Conservation (phyloP, 106 monocot genomes). For the Acorus calamus region DNA sequence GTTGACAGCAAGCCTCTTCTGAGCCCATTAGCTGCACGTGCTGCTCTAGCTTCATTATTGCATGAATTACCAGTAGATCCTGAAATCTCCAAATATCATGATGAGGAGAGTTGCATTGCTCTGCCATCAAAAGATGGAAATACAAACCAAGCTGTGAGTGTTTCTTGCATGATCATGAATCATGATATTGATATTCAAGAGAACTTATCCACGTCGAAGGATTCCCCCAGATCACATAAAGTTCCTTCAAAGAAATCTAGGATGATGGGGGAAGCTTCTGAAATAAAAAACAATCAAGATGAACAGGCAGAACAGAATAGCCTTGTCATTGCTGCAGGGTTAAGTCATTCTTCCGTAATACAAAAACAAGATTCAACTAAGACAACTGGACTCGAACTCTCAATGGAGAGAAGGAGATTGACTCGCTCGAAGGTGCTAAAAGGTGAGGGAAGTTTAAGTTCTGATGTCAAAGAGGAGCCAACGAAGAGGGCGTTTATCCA, state of each 20-base stretch:
- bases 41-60: conserved; percentile 49
- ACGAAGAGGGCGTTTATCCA: too few relatives aligned
- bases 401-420: neutral
- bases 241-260: neutral
- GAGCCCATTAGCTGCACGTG: conserved; percentile 54
- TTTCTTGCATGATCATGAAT: neutral
- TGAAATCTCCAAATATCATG: conserved; percentile 1
- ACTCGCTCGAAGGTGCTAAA: conserved; percentile 18
- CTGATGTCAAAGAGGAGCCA: too few relatives aligned
- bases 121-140: conserved; percentile 1
- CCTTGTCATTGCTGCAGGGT: neutral
- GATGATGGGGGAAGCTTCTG: neutral
- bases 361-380: too few relatives aligned
- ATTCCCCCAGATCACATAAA: neutral
- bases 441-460: neutral
- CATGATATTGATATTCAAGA: neutral
- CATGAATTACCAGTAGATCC: conserved; percentile 24
- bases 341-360: too few relatives aligned
- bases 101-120: neutral
- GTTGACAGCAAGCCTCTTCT: conserved; percentile 25
- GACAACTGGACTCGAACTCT: too few relatives aligned
- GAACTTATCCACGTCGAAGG: neutral
- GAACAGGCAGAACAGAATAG: conserved; percentile 2
- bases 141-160: conserved; percentile 2
- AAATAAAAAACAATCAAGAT: neutral